Evolutionary conservation across 805 yeast species (phyloP).

Genomic region (Limtongia smithiae): DNA sequence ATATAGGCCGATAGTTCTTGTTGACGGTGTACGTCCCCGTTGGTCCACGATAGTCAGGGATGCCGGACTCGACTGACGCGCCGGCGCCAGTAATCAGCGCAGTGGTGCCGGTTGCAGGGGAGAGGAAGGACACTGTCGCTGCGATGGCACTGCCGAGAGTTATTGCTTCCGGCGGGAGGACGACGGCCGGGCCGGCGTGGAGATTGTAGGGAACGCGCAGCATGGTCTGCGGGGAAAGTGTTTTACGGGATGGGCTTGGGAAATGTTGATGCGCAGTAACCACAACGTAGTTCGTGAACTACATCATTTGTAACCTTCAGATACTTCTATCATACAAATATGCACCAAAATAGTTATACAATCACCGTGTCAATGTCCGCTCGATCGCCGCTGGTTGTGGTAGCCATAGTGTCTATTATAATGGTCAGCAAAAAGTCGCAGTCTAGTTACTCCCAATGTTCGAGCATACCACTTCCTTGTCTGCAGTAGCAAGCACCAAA

Average conservation of each 20-base stretch:
- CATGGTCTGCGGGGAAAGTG: no score
- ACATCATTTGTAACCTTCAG: no score
- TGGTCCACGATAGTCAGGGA: conserved; percentile 35
- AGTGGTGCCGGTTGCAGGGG: conserved; percentile 26
- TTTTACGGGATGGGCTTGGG: no score
- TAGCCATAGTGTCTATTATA: no score
- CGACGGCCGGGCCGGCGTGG: conserved; percentile 9
- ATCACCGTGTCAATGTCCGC: no score
- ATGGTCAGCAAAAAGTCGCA: no score
- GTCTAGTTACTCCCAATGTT: no score
- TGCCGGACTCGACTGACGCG: conserved; percentile 34
- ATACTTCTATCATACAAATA: no score
- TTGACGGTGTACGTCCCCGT: conserved; percentile 32
- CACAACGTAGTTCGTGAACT: no score
- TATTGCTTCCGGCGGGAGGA: conserved; percentile 19
- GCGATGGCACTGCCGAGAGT: conserved; percentile 17
- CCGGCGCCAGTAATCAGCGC: conserved; percentile 34
- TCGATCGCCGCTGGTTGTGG: no score
- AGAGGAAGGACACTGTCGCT: conserved; percentile 17
- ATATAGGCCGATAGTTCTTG: conserved; percentile 32
- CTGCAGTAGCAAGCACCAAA: conserved; percentile 62
- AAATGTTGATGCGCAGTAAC: no score
- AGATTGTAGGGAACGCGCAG: conserved; percentile 26
- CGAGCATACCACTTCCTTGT: conserved; percentile 46
- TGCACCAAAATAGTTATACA: no score